phyloP scores from a whole-genome alignment of 2,329 filamentous ascomycete genomes.

The Acrodontium crateriforme region DNA sequence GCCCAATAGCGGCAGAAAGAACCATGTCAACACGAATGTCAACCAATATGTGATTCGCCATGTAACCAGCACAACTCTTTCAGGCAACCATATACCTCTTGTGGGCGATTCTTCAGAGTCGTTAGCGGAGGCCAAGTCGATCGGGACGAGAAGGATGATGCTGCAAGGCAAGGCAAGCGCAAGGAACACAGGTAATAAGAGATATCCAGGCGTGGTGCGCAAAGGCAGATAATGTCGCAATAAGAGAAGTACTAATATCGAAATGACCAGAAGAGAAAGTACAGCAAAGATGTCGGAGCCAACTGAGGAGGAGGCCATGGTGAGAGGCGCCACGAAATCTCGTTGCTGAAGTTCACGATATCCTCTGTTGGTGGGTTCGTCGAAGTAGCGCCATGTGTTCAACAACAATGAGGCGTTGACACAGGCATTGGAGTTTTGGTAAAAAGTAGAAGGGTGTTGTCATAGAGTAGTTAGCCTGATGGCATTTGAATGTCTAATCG shows the following conservation, averaged over 20 bases:
- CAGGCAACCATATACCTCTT: conserved; percentile 76
- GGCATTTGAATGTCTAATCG: too few species aligned
- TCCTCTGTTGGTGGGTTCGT: too few species aligned
- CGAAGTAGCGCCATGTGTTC: too few species aligned
- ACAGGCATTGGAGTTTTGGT: too few species aligned
- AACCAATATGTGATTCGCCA: conserved; percentile 98
- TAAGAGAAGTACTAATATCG: conserved; percentile 64
- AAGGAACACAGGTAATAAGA: conserved; percentile 85
- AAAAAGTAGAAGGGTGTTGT: too few species aligned
- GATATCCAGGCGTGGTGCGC: conserved; percentile 77
- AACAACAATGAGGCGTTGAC: too few species aligned
- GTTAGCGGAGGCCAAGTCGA: conserved; percentile 72
- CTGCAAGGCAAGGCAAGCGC: conserved; percentile 86
- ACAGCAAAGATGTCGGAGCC: conserved; percentile 69
- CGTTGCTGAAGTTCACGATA: too few species aligned
- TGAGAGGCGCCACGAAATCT: too few species aligned
- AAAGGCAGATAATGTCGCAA: conserved; percentile 83
- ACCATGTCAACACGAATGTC: conserved; percentile 91
- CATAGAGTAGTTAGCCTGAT: too few species aligned
- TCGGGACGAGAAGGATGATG: conserved; percentile 82
- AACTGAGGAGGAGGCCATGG: conserved; percentile 42
- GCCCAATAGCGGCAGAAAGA: conserved; percentile 80
- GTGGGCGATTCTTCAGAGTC: conserved; percentile 47
- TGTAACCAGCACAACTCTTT: conserved; percentile 63
- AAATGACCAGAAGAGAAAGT: conserved; percentile 59